Conservation (phyloP, 768 basidiomycete species). For the Boletus coccyginus region DNA sequence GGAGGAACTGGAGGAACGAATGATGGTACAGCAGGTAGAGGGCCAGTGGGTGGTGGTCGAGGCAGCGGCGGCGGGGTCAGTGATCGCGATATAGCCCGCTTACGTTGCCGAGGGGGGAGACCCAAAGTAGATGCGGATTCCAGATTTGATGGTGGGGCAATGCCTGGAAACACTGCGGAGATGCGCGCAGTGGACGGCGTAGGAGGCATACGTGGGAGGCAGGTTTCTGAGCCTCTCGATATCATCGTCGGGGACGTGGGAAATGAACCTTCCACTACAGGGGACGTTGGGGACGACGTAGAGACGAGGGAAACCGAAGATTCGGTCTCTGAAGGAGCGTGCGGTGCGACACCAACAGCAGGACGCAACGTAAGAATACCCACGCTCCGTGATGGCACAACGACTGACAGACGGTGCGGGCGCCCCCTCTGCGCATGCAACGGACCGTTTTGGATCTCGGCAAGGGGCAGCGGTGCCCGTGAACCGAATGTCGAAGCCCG, state of each 20-base stretch:
- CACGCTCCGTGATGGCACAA: constrained; percentile 10
- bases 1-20: constrained; percentile 25
- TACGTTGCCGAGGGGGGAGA: constrained; percentile 18
- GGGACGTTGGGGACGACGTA: constrained; percentile 13
- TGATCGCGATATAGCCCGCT: constrained; percentile 25
- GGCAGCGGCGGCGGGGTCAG: constrained; percentile 24
- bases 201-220: neutral
- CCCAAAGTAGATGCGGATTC: constrained; percentile 20
- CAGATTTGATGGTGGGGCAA: neutral
- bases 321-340: constrained; percentile 24
- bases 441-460: neutral
- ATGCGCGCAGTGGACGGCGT: constrained; percentile 5
- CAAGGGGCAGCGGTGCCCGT: neutral
- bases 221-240: neutral
- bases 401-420: constrained; percentile 10
- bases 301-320: constrained; percentile 4
- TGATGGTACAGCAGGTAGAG: constrained; percentile 29
- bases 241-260: neutral
- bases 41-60: constrained; percentile 28
- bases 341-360: constrained; percentile 19
- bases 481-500: constrained; percentile 18
- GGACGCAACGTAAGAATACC: constrained; percentile 10
- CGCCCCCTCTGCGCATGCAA: constrained; percentile 5
- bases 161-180: constrained; percentile 2
- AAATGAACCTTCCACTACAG: neutral